Base-by-base conservation (phyloP, 116 monocot species). In the Iris pallida region DNA sequence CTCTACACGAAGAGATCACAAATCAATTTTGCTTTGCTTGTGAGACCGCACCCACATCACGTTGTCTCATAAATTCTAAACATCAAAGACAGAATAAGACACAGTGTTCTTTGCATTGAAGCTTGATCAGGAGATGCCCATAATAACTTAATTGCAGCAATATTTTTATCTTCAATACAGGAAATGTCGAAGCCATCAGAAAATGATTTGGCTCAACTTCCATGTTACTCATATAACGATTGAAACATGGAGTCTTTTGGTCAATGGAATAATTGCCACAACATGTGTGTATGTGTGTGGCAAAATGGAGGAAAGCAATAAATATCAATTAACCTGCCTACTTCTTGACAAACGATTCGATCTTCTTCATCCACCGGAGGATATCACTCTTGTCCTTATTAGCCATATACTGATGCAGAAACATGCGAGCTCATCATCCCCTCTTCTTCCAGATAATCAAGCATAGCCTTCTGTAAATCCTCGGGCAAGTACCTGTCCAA, bases 341-440 rank as follows among this genome's bases (percentile, higher is more conserved):
- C 68, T 78, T 91, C 76, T 90, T 78, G 16, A 97, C 47, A 51
- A 79, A 87, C 41, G 87, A 47, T 53, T 97, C 83, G 7, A 97
- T 64, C 45, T 79, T 90, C 66, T 52, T 79, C 77, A 97, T 45
- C 97, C 97, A 97, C 12, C 85, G 71, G 59, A 87, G 30, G 18
- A 81, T 76, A 69, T 97, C 97, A 1, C 73, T 75, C 49, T 65
- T 72, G 54, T 89, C 92, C 78, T 97, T 97, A 68, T 87, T 79
- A 42, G 64, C 81, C 82, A 87, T 83, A 68, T 85, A 97, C 7
- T 73, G 71, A 53, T 97, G 92, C 71, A 97, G 61, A 60, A 87
- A 97, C 57, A 55, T 1, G 97, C 97, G 15, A 97, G 83, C 11
- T 97, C 81, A 72, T 89, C 87, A 58, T 89, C 73, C 11, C 89